A percentile compares a stretch with the other conserved stretches of the same genome.
Conservation (phyloP, 768 basidiomycete genomes). For the Suillus luteus region DNA sequence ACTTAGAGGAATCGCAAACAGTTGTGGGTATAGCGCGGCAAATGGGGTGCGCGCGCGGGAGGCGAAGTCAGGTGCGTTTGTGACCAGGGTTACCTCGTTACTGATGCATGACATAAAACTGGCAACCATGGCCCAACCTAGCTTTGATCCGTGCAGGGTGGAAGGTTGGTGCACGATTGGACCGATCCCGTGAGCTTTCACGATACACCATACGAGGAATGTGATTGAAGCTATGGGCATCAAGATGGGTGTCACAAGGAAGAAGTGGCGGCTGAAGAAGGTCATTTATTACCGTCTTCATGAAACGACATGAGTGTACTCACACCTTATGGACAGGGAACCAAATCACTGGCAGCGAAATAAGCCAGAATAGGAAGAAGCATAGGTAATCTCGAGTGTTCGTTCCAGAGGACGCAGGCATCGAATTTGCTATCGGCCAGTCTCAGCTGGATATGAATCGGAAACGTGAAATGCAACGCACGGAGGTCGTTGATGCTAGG, state of each 20-base stretch:
- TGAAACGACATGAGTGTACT: conserved; percentile 27
- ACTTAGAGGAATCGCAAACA: conserved; percentile 69
- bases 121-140: conserved; percentile 76
- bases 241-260: conserved; percentile 76
- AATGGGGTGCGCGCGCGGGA: conserved; percentile 58
- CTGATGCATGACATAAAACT: conserved; percentile 78
- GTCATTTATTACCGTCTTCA: conserved; percentile 10
- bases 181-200: conserved; percentile 76
- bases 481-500: conserved; percentile 69
- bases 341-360: conserved; percentile 79
- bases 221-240: conserved; percentile 68
- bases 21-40: conserved; percentile 65
- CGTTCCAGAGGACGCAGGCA: conserved; percentile 74
- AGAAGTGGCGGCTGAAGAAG: conserved; percentile 64
- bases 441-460: conserved; percentile 2
- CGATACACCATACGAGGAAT: conserved; percentile 79
- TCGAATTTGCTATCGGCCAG: conserved; percentile 53
- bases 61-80: conserved; percentile 80
- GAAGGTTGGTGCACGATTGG: conserved; percentile 70
- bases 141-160: conserved; percentile 61
- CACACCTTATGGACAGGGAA: conserved; percentile 82
- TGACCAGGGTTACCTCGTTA: conserved; percentile 76
- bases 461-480: conserved; percentile 34
- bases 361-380: conserved; percentile 87
- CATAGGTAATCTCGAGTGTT: conserved; percentile 75